Evolutionary conservation across 1,284 basidiomycete genomes (phyloP), one percentile per base, ranked within the genome.

Genomic region (Volvariella surrecta): DNA sequence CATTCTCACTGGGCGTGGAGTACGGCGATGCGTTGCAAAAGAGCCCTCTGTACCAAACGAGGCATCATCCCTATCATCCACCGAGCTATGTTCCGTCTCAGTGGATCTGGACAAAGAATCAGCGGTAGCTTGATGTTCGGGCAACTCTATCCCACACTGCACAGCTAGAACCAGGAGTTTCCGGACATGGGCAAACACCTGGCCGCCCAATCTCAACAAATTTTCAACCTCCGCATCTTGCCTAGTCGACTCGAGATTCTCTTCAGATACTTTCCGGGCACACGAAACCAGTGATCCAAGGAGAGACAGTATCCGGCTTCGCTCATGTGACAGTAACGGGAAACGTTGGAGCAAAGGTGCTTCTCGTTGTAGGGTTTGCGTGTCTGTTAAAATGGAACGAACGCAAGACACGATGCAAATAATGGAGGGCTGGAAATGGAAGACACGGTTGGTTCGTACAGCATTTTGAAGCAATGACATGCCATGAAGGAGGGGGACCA

Each of bases 321-420:
- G 79, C 57, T 91, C 85, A 45, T 80, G 74, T 2, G 79, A 79
- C 18, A 98, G 72, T 1, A 71, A 52, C 0, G 86, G 77, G 54
- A 82, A 80, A 19, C 70, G 70, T 45, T 74, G 74, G 22, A 98
- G 73, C 10, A 87, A 64, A 0, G 73, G 69, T 1, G 90, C 85
- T 48, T 95, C 89, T 45, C 90, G 85, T 28, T 82, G 81, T 19
- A 97, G 71, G 50, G 92, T 96, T 48, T 89, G 89, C 10, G 91
- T 85, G 8, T 86, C 78, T 19, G 82, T 79, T 32, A 99, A 74
- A 13, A 95, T 82, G 18, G 84, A 79, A n/a, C 95, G 86, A 31
- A 99, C 91, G 43, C 90, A 90, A 2, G 91, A 93, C 53, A 99
- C 95, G 51, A 98, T 88, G 57, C 85, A 93, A 4, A 85, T 85